Evolutionary conservation across 140 eudicot genomes (phyloP).

Genomic region (Cichorium intybus): DNA sequence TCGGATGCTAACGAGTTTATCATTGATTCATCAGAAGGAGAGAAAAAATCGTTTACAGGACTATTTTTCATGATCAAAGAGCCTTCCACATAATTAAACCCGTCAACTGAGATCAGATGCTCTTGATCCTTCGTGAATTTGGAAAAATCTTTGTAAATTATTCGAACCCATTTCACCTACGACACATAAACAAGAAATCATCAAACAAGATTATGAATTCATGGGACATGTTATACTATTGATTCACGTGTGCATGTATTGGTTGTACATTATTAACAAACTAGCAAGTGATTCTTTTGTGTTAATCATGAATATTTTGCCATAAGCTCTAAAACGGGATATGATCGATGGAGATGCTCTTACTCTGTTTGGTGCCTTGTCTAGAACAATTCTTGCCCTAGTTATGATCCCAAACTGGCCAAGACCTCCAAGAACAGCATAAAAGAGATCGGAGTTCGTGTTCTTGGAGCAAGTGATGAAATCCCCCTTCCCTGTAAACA

Average conservation of each 20-base stretch:
- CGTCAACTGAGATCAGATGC: conserved; percentile 51
- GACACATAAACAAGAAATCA: background rate
- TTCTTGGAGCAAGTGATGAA: conserved; percentile 55
- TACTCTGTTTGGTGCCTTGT: conserved; percentile 78
- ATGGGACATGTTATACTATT: background rate
- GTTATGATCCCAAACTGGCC: conserved; percentile 93
- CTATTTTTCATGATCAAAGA: conserved; percentile 38
- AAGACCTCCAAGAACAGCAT: conserved; percentile 80
- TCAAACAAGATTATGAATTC: background rate
- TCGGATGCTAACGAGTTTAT: conserved; percentile 36
- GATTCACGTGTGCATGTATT: background rate
- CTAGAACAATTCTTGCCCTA: conserved; percentile 69
- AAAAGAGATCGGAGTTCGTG: conserved; percentile 55
- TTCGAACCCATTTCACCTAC: conserved; percentile 81
- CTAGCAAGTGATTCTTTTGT: no score
- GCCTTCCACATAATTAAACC: conserved; percentile 74
- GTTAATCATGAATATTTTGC: background rate
- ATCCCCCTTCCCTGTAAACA: conserved; percentile 70
- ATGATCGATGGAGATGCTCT: background rate
- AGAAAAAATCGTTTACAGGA: conserved; percentile 48
- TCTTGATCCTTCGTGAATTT: conserved; percentile 76
- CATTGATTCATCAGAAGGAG: conserved; percentile 37
- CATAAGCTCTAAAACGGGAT: background rate
- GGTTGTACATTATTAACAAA: no score
- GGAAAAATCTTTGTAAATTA: conserved; percentile 59